Evolutionary conservation across 805 yeast genomes (phyloP).

Genomic region (Suhomyces faveliae): DNA sequence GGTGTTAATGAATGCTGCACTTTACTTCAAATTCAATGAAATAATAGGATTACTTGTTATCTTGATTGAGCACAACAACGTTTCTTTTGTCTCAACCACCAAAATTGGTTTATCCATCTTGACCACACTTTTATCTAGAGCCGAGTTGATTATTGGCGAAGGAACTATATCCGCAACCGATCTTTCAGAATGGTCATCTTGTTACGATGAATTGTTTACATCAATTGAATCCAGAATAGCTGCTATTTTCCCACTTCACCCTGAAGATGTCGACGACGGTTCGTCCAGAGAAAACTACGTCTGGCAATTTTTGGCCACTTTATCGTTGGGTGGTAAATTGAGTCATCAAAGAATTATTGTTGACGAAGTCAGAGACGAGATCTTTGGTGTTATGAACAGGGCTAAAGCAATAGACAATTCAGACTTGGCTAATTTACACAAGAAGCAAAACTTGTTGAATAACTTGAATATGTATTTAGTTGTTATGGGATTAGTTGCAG

Average conservation of each 20-base stretch:
- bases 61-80: constrained; percentile 67
- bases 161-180: constrained; percentile 55
- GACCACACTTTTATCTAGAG: constrained; percentile 87
- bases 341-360: constrained; percentile 92
- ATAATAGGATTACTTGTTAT: constrained; percentile 74
- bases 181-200: constrained; percentile 68
- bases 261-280: constrained; percentile 54
- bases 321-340: constrained; percentile 85
- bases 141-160: constrained; percentile 89
- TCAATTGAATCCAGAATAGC: constrained; percentile 75
- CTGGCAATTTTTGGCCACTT: constrained; percentile 95
- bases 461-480: constrained; percentile 90
- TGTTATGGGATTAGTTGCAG: constrained; percentile 94
- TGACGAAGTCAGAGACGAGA: constrained; percentile 90
- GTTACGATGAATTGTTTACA: constrained; percentile 80
- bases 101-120: constrained; percentile 83
- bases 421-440: constrained; percentile 42
- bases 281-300: constrained; percentile 60
- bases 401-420: constrained; percentile 64
- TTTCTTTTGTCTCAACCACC: constrained; percentile 63
- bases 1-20: constrained; percentile 76
- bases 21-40: constrained; percentile 77
- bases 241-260: constrained; percentile 76
- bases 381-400: constrained; percentile 79
- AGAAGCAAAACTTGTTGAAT: constrained; percentile 59